Base-by-base conservation (phyloP, 2,329 filamentous ascomycete species). In the Ilyonectria robusta region DNA sequence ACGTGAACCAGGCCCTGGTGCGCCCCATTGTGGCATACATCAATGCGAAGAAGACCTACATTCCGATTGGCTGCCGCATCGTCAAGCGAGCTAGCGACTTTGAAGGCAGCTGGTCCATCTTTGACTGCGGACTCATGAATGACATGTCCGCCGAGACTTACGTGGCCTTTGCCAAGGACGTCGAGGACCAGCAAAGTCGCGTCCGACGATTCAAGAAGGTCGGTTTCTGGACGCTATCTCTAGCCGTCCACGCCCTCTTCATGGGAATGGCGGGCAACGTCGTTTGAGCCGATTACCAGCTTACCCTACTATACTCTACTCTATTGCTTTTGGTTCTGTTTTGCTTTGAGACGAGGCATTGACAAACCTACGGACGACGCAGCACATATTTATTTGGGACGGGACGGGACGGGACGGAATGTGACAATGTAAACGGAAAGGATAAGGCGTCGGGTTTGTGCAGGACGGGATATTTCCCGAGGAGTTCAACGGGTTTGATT, bases 11-110 rank as follows among this genome's bases (percentile, higher is more conserved):
- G 79, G 94, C 96, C 2, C 90, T 98, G 5, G 94, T 98, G 40
- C 91, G 96, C 5, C 96, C 96, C 17, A 99, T 99, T 68, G 95
- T 99, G 46, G 96, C 96, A 7, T 99, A 98, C 80, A 98, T 99
- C 82, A 99, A 99, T 81, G 93, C 94, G 47, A 94, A 94, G 79
- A 92, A 92, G 77, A 97, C 95, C 0, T 98, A 97, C 77, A 98
- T 99, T 48, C 96, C 96, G 29, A 94, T 99, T 75, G 93, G 92
- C 74, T 98, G 96, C 82, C 92, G 95, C 67, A 93, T 99, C 55
- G 94, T 98, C 70, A 99, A 99, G 84, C 90, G 91, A 7, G 88
- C 91, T 19, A 88, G 88, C 66, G 96, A 99, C 79, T 99, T 99
- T 77, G 94, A 98, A 79, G 96, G 96, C 37, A 93, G 93, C 73